A percentile compares a stretch with the other conserved stretches of the same genome.
Conservation (phyloP, 1,284 basidiomycete genomes). For the Psilocybe mexicana region DNA sequence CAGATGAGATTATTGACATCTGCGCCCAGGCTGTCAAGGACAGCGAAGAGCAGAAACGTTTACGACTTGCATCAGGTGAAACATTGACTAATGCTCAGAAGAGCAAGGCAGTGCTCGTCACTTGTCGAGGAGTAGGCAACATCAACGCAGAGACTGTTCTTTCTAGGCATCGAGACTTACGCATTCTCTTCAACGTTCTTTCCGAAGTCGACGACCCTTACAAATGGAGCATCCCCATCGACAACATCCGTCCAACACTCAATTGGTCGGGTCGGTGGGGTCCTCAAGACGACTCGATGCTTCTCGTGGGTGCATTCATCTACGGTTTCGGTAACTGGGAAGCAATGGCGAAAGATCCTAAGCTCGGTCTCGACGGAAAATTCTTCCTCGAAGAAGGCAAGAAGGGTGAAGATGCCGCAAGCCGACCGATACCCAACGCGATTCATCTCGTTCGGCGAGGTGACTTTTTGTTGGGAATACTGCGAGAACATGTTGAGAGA, state of each 20-base stretch:
- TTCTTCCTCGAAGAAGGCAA: constrained; percentile 98
- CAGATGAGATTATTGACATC: constrained; percentile 90
- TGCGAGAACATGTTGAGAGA: constrained; percentile 94
- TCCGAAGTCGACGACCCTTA: constrained; percentile 74
- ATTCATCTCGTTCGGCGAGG: constrained; percentile 97
- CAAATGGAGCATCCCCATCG: constrained; percentile 86
- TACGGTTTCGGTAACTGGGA: constrained; percentile 99
- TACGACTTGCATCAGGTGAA: constrained; percentile 80
- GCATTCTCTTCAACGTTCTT: constrained; percentile 85
- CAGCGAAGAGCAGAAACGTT: constrained; percentile 80
- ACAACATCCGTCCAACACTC: constrained; percentile 90
- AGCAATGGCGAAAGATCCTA: constrained; percentile 85
- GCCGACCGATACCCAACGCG: constrained; percentile 88
- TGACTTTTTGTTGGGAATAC: constrained; percentile 88
- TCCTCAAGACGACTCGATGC: constrained; percentile 90
- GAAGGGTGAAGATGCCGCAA: constrained; percentile 80
- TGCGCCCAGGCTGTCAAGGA: constrained; percentile 85
- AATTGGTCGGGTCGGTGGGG: constrained; percentile 98
- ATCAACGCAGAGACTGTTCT: constrained; percentile 99
- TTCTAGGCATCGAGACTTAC: constrained; percentile 87
- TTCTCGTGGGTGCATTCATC: constrained; percentile 90
- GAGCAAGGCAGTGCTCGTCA: constrained; percentile 94
- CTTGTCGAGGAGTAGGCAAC: constrained; percentile 86
- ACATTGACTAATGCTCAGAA: constrained; percentile 83
- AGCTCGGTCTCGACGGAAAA: constrained; percentile 85